Percentiles rank a stretch among this genome's conserved stretches.
phyloP scores from a whole-genome alignment of 2,329 filamentous ascomycete species.

The Neonectria faginata region DNA sequence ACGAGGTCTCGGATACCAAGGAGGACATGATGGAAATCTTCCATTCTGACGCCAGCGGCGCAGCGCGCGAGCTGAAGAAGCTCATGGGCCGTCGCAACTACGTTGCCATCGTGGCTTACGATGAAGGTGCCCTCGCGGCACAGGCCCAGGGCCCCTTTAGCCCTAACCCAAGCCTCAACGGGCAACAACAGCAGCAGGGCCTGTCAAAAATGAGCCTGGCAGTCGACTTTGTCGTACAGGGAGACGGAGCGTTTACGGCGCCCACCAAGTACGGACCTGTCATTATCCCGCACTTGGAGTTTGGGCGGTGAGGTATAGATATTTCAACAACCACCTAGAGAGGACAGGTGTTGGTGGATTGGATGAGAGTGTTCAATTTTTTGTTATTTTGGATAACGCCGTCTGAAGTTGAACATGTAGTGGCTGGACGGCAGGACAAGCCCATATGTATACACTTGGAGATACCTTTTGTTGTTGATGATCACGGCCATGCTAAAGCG shows the following conservation, averaged over 20 bases:
- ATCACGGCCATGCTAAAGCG: conserved; percentile 24
- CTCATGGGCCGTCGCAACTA: conserved; percentile 96
- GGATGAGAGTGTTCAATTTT: background rate
- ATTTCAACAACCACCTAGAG: background rate
- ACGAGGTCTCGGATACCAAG: conserved; percentile 89
- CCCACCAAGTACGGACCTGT: conserved; percentile 98
- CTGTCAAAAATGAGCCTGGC: conserved; percentile 83
- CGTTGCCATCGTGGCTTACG: conserved; percentile 91
- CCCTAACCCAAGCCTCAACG: conserved; percentile 51
- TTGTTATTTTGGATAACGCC: background rate
- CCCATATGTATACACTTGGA: conserved; percentile 35
- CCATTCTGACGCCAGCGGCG: conserved; percentile 90
- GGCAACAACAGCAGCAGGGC: conserved; percentile 57
- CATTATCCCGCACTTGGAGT: conserved; percentile 88
- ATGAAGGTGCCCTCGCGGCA: conserved; percentile 77
- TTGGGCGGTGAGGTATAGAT: conserved; percentile 61
- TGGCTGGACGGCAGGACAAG: conserved; percentile 38
- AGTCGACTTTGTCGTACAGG: conserved; percentile 97
- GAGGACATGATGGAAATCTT: conserved; percentile 99
- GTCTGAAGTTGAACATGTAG: conserved; percentile 33
- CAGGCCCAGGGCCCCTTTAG: conserved; percentile 53
- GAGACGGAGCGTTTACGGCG: conserved; percentile 81
- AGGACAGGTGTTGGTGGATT: conserved; percentile 1
- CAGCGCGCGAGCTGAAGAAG: conserved; percentile 84
- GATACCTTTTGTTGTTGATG: conserved; percentile 39